phyloP scores from a whole-genome alignment of 1,284 basidiomycete genomes.

The Tetrapyrgos nigripes region DNA sequence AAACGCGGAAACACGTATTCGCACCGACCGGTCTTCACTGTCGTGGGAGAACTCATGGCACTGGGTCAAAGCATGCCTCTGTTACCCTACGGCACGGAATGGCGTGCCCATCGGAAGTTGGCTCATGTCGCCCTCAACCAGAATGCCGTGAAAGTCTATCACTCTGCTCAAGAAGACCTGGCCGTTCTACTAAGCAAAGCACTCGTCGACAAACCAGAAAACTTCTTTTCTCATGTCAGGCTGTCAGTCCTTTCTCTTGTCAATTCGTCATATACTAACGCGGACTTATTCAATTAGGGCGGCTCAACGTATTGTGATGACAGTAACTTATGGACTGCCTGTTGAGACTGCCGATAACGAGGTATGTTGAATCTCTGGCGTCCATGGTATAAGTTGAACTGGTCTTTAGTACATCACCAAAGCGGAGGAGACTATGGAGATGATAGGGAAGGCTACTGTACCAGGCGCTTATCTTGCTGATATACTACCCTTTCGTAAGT shows the following conservation, averaged over 20 bases:
- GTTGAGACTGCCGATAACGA: conserved; percentile 23
- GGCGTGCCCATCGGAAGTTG: conserved; percentile 31
- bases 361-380: conserved; percentile 12
- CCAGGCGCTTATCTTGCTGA: conserved; percentile 33
- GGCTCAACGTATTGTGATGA: conserved; percentile 27
- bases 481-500: conserved; percentile 26
- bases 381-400: background rate
- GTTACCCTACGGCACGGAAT: conserved; percentile 27
- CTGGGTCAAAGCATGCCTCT: conserved; percentile 28
- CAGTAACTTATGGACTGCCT: conserved; percentile 32
- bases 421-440: conserved; percentile 29
- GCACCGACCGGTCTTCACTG: conserved; percentile 39
- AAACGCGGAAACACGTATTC: conserved; percentile 39
- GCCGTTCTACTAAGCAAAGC: conserved; percentile 17
- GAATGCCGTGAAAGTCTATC: conserved; percentile 29
- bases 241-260: conserved; percentile 23
- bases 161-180: conserved; percentile 25
- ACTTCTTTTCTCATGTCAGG: conserved; percentile 30
- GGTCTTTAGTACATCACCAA: conserved; percentile 26
- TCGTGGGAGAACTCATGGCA: conserved; percentile 43
- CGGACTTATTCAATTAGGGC: background rate
- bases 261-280: background rate
- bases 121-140: conserved; percentile 28
- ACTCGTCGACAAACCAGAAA: conserved; percentile 25
- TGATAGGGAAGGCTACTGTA: conserved; percentile 22